Base-by-base conservation (phyloP, 257 asterid genomes). In the Solanum pinnatisectum region DNA sequence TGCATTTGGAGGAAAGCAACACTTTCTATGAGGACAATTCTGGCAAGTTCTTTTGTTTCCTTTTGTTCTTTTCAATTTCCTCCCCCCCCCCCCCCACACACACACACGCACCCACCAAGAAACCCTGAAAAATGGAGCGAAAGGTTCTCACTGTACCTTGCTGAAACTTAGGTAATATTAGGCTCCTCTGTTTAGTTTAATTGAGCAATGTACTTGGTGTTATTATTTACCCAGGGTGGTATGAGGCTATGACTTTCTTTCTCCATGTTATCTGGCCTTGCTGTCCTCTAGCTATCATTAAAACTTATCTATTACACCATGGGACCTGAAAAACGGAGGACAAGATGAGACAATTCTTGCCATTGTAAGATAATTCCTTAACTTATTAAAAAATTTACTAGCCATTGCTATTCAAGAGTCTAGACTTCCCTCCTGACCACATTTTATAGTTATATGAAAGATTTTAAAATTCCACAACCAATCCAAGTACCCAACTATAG, bases 11-110 rank as follows among this genome's bases (percentile, higher is more conserved):
- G 92, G 96, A 92, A 85, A 87, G 77, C 87, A 92, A 74, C 87
- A 82, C 89, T 89, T 90, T 88, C 68, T 93, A 88, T 74, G 98
- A 94, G 85, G 98, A 93, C 77, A 92, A 88, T 90, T 91, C 90
- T 84, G 95, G 98, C 95, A 93, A 90, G 91, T 88, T 65, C 63
- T 37, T 84, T 81, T 25, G 20, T 39, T 76, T 23, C 33, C 22
- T 76, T 76, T 39, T 10, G 10, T 81, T 81, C 68, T 46, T 46
- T 81, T 30, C 13, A 7, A 16, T 44, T 44, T 10, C 84, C 16
- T 15, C 59, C 8, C 30, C 4, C 9, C 37, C 36, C 36, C 44
- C 44, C 10, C 10, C 9, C 44, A 2, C 42, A 37, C 42, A 39
- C 44, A 2, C 44, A 0, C 10, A 15, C 37, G 14, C 84, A 1